Evolutionary conservation across 192 early-diverging fungal species (phyloP).

Genomic region (Glomus cerebriforme): DNA sequence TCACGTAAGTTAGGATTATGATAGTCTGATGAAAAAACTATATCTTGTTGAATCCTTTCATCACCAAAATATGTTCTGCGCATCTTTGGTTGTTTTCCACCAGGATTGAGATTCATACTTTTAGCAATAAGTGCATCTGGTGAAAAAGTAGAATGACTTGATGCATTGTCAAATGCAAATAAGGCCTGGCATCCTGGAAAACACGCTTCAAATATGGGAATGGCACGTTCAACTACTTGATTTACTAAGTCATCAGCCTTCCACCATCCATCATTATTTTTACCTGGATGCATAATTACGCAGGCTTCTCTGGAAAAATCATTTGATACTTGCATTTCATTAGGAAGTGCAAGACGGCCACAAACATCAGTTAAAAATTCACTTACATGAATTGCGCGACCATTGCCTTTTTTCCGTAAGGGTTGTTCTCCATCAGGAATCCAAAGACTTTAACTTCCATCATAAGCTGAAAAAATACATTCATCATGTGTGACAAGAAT

Average conservation of each 20-base stretch:
- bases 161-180: constrained; percentile 11
- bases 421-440: not conserved
- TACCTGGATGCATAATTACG: not conserved
- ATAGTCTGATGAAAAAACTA: not conserved
- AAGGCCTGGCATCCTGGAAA: constrained; percentile 1
- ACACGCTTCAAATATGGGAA: not conserved
- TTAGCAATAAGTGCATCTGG: constrained; percentile 5
- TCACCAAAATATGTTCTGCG: not conserved
- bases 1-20: not conserved
- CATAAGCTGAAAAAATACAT: constrained; percentile 3
- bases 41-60: not conserved
- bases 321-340: constrained; percentile 6
- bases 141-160: not conserved
- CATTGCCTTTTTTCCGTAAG: not conserved
- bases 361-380: not conserved
- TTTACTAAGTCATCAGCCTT: not conserved
- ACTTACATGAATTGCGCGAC: not conserved
- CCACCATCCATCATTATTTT: constrained; percentile 7
- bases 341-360: not conserved
- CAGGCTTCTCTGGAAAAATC: not conserved
- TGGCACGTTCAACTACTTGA: no score
- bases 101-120: no score
- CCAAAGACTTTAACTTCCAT: constrained; percentile 5
- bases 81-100: no score
- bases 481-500: constrained; percentile 26